These are phyloP conservation scores for Penicillium herquei DNA, from an alignment of 495 filamentous ascomycete species.

Conservation along the genomic window DNA sequence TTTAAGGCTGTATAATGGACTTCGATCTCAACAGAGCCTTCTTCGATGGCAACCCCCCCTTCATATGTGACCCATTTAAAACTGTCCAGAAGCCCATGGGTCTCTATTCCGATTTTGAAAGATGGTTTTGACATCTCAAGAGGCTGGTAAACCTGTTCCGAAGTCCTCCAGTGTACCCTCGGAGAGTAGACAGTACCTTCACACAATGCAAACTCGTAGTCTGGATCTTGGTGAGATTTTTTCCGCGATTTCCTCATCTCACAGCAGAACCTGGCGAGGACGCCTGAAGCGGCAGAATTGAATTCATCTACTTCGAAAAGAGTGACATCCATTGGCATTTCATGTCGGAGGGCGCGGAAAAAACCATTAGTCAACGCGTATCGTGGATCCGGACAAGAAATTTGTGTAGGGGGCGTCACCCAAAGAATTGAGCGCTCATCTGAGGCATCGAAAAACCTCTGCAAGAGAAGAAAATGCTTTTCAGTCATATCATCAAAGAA, in stretches of 20 bases:
- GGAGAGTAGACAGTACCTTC: neutral
- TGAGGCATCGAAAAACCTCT: neutral
- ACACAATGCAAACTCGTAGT: neutral
- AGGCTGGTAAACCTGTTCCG: neutral
- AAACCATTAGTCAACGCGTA: constrained; percentile 28
- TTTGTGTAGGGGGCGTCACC: constrained; percentile 34
- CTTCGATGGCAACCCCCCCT: neutral
- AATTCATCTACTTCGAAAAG: constrained; percentile 1
- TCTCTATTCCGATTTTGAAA: neutral
- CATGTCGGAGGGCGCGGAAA: constrained; percentile 1
- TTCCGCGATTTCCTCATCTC: neutral
- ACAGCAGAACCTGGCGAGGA: neutral
- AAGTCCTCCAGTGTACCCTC: neutral
- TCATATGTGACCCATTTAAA: neutral
- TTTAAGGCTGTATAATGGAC: constrained; percentile 7
- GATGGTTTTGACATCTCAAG: neutral
- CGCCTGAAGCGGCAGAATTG: neutral
- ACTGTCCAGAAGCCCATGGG: neutral
- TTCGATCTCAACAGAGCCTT: constrained; percentile 5
- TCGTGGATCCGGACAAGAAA: constrained; percentile 35
- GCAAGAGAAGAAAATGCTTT: neutral
- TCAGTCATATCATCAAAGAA: neutral
- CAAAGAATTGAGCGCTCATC: constrained; percentile 25
- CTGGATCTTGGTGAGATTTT: neutral
- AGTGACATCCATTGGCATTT: neutral